phyloP scores from a whole-genome alignment of 768 basidiomycete species.

The Boletales sp. region DNA sequence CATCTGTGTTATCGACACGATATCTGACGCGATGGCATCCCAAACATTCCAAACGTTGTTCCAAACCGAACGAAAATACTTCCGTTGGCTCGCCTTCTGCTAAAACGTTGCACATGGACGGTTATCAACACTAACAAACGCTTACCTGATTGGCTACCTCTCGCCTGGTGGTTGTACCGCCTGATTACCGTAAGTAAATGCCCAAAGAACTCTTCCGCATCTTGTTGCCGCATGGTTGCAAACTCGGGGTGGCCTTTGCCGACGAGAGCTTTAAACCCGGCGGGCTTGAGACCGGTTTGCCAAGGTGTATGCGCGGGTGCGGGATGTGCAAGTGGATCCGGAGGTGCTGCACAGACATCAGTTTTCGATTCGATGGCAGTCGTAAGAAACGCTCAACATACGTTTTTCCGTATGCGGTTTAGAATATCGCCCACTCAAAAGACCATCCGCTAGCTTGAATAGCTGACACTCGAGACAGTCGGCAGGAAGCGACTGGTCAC shows the following conservation, averaged over 20 bases:
- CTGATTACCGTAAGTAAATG: slow-evolving; percentile 75
- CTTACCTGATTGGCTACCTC: slow-evolving; percentile 34
- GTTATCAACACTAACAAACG: background rate
- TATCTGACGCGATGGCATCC: slow-evolving; percentile 82
- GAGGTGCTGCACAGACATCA: slow-evolving; percentile 18
- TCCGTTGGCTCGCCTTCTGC: slow-evolving; percentile 59
- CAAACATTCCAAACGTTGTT: slow-evolving; percentile 83
- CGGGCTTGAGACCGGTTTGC: slow-evolving; percentile 82
- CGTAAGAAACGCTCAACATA: slow-evolving; percentile 8
- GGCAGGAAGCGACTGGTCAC: slow-evolving; percentile 67
- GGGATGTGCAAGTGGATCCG: slow-evolving; percentile 33
- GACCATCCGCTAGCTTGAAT: slow-evolving; percentile 87
- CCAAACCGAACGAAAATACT: slow-evolving; percentile 76
- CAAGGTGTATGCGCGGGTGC: slow-evolving; percentile 24
- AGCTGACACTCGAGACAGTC: slow-evolving; percentile 95
- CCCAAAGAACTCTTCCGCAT: slow-evolving; percentile 91
- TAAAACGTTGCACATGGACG: background rate
- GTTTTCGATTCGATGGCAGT: background rate
- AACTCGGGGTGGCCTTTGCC: slow-evolving; percentile 95
- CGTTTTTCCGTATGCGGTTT: slow-evolving; percentile 44
- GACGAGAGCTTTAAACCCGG: slow-evolving; percentile 82
- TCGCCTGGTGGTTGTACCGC: slow-evolving; percentile 53
- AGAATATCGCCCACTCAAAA: slow-evolving; percentile 90
- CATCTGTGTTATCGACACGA: slow-evolving; percentile 69
- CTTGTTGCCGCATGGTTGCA: slow-evolving; percentile 95